Percentiles rank a stretch among this genome's conserved stretches.
Conservation (phyloP, 331 rosid genomes). For the Pyrus hybrid region DNA sequence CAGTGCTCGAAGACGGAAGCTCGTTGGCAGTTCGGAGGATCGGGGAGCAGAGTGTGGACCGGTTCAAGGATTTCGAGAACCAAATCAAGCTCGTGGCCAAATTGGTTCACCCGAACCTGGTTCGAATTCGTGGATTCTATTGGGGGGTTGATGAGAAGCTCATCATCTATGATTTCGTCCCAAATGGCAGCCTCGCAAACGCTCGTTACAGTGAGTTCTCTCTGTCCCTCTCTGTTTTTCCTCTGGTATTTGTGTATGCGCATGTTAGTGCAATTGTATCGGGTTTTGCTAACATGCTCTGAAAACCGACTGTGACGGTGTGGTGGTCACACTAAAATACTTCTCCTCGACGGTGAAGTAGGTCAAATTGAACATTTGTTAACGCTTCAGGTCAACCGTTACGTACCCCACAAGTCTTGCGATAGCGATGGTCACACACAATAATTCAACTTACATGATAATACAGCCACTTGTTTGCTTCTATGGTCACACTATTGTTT, state of each 20-base stretch:
- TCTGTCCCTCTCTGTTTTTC: too few species aligned
- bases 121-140: conserved; percentile 83
- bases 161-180: conserved; percentile 86
- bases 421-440: conserved; percentile 15
- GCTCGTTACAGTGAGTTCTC: conserved; percentile 80
- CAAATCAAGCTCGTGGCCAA: conserved; percentile 68
- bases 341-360: conserved; percentile 39
- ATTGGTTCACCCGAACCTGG: conserved; percentile 75
- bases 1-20: conserved; percentile 81
- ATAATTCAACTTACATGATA: neutral
- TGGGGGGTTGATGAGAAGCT: conserved; percentile 93
- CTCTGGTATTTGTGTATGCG: neutral
- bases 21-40: conserved; percentile 80
- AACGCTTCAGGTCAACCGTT: conserved; percentile 45
- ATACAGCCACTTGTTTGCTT: neutral
- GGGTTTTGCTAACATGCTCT: neutral
- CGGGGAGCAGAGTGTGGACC: conserved; percentile 66
- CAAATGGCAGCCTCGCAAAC: conserved; percentile 90
- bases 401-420: neutral
- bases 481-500: neutral
- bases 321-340: too few species aligned
- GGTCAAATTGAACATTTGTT: conserved; percentile 33
- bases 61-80: conserved; percentile 84
- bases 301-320: neutral
- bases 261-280: conserved; percentile 1